phyloP scores from a whole-genome alignment of 1,284 basidiomycete genomes.

The Cystobasidiaceae sp. region DNA sequence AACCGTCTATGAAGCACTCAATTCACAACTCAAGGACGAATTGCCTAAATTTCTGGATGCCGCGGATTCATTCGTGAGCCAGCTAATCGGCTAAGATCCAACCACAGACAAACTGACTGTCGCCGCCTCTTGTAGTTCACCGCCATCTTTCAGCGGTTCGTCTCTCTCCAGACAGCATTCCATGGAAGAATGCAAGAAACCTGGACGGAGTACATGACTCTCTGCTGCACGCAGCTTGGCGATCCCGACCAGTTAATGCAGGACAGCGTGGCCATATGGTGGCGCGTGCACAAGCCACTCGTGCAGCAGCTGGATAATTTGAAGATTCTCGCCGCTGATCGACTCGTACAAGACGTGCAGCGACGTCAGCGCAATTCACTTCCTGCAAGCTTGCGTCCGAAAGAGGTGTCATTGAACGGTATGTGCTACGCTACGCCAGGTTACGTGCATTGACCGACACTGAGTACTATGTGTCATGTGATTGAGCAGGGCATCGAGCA shows the following conservation, averaged over 20 bases:
- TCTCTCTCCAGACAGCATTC: constrained; percentile 11
- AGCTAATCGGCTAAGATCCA: not conserved
- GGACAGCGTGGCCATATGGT: constrained; percentile 5
- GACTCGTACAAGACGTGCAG: constrained; percentile 10
- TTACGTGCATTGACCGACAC: no score
- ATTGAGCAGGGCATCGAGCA: no score
- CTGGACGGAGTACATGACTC: constrained; percentile 5
- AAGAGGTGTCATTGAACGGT: no score
- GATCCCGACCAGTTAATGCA: not conserved
- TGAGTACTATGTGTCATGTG: no score
- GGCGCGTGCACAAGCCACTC: constrained; percentile 11
- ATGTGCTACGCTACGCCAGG: no score
- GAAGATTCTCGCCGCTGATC: constrained; percentile 11
- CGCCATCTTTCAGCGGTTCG: constrained; percentile 10
- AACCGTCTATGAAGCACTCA: constrained; percentile 47
- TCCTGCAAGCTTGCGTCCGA: constrained; percentile 7
- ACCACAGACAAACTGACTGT: not conserved
- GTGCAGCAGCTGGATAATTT: constrained; percentile 7
- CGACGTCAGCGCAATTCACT: constrained; percentile 9
- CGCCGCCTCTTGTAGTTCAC: constrained; percentile 1
- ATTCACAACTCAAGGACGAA: constrained; percentile 48
- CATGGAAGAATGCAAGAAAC: constrained; percentile 1
- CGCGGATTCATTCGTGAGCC: constrained; percentile 12
- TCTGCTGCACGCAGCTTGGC: constrained; percentile 21
- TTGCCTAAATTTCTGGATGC: constrained; percentile 40